These are phyloP conservation scores for Calonectria henricotiae DNA, from an alignment of 2,329 filamentous ascomycete species.

Conservation along the genomic window DNA sequence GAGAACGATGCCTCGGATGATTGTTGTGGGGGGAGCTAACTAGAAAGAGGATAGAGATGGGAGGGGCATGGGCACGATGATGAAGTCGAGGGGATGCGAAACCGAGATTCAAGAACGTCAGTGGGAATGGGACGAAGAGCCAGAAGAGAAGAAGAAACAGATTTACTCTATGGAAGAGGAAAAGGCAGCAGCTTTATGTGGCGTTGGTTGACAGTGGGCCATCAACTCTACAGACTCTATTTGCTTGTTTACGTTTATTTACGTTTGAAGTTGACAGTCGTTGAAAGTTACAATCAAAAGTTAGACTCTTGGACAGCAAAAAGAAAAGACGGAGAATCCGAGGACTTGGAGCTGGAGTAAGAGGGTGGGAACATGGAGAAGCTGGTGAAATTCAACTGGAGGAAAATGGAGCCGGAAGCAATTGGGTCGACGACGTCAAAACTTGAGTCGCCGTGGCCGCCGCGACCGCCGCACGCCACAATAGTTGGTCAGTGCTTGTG, in stretches of 20 bases:
- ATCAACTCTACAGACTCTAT: slow-evolving; percentile 20
- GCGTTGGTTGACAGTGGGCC: slow-evolving; percentile 19
- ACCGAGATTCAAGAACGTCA: slow-evolving; percentile 15
- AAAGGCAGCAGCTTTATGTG: slow-evolving; percentile 14
- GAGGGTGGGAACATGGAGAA: slow-evolving; percentile 24
- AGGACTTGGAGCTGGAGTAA: slow-evolving; percentile 27
- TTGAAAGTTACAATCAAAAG: slow-evolving; percentile 22
- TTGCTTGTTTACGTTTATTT: slow-evolving; percentile 25
- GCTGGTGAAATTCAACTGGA: slow-evolving; percentile 15
- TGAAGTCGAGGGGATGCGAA: slow-evolving; percentile 21
- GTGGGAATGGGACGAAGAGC: slow-evolving; percentile 12
- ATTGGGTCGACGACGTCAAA: slow-evolving; percentile 30
- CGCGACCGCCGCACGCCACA: slow-evolving; percentile 22
- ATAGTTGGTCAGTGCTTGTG: slow-evolving; percentile 16
- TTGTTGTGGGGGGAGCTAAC: slow-evolving; percentile 32
- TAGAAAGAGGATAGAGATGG: slow-evolving; percentile 17
- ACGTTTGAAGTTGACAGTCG: slow-evolving; percentile 24
- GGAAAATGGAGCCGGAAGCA: slow-evolving; percentile 21
- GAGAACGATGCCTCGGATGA: slow-evolving; percentile 29
- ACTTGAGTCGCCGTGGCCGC: slow-evolving; percentile 29
- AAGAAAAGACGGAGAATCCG: slow-evolving; percentile 21
- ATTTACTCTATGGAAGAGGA: background rate
- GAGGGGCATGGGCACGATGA: slow-evolving; percentile 25
- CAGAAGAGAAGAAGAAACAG: background rate
- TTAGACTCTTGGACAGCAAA: slow-evolving; percentile 17